phyloP scores from a whole-genome alignment of 805 yeast species.

The Wickerhamomyces silvicola region DNA sequence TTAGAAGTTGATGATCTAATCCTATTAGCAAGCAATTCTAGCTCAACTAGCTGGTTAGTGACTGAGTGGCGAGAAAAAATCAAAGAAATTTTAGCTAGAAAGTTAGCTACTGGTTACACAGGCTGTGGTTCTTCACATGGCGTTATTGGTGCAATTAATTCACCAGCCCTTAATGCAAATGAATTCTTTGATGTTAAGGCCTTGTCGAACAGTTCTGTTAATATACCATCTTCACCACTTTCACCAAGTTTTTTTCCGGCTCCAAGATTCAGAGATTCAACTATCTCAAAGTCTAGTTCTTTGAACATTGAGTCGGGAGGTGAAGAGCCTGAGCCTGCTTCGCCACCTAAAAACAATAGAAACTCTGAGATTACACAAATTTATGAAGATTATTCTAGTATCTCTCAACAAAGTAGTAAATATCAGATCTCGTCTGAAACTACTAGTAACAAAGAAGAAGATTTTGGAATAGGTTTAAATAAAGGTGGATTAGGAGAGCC shows the following conservation, averaged over 20 bases:
- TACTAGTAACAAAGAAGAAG: constrained; percentile 3
- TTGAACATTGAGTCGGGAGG: constrained; percentile 11
- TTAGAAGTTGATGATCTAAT: constrained; percentile 56
- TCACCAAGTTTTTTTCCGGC: constrained; percentile 33
- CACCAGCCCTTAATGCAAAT: constrained; percentile 36
- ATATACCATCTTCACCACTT: constrained; percentile 26
- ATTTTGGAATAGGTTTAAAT: constrained; percentile 7
- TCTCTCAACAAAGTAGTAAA: constrained; percentile 7
- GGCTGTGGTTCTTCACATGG: constrained; percentile 75
- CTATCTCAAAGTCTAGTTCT: constrained; percentile 16
- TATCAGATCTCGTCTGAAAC: constrained; percentile 7
- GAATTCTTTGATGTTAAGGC: constrained; percentile 25
- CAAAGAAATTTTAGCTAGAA: constrained; percentile 48
- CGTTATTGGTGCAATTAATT: constrained; percentile 48
- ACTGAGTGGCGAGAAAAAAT: constrained; percentile 55
- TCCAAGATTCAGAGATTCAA: constrained; percentile 23
- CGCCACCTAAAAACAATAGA: constrained; percentile 17
- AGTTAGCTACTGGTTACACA: constrained; percentile 53
- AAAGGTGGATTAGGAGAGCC: constrained; percentile 9
- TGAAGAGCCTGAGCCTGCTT: constrained; percentile 6
- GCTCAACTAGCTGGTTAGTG: constrained; percentile 43
- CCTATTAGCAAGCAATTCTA: constrained; percentile 30
- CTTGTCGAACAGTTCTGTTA: constrained; percentile 6
- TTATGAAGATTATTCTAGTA: constrained; percentile 26
- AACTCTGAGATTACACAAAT: constrained; percentile 26